phyloP scores from a whole-genome alignment of 2,329 filamentous ascomycete genomes.

The Tolypocladium amazonense region DNA sequence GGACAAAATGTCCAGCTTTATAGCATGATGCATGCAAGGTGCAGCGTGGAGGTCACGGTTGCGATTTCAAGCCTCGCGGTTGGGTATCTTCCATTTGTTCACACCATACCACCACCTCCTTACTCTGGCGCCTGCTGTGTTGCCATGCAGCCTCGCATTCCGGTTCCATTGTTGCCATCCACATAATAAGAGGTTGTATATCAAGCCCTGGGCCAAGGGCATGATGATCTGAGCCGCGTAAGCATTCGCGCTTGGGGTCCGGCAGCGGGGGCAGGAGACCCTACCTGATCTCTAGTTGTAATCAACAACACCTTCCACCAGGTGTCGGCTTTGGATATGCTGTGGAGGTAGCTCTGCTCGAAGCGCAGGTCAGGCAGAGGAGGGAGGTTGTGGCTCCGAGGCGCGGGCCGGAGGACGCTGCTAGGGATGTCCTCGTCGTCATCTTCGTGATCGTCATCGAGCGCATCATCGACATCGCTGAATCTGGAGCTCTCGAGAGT shows the following conservation, averaged over 20 bases:
- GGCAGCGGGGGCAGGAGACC: constrained; percentile 2
- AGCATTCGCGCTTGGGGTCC: not conserved
- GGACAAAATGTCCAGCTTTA: not conserved
- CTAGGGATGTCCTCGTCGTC: constrained; percentile 60
- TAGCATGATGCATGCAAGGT: not conserved
- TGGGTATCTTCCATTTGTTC: constrained; percentile 77
- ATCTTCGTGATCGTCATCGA: constrained; percentile 31
- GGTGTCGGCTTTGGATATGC: constrained; percentile 68
- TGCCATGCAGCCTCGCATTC: constrained; percentile 65
- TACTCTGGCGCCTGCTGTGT: constrained; percentile 63
- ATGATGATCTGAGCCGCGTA: constrained; percentile 55
- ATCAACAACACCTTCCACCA: constrained; percentile 76
- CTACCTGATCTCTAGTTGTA: constrained; percentile 79
- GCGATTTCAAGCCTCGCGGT: constrained; percentile 25
- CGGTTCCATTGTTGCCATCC: constrained; percentile 91
- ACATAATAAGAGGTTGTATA: constrained; percentile 77
- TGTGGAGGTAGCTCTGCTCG: constrained; percentile 95
- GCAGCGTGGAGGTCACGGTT: not conserved
- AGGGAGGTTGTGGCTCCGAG: constrained; percentile 36
- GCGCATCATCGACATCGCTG: constrained; percentile 9
- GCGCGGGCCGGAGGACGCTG: constrained; percentile 48
- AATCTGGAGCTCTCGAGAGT: constrained; percentile 12
- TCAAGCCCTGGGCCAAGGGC: constrained; percentile 74
- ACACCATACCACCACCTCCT: constrained; percentile 92
- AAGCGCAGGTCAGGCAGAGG: constrained; percentile 84